phyloP scores from a whole-genome alignment of 306 rosid genomes.

The Mimosa bimucronata region DNA sequence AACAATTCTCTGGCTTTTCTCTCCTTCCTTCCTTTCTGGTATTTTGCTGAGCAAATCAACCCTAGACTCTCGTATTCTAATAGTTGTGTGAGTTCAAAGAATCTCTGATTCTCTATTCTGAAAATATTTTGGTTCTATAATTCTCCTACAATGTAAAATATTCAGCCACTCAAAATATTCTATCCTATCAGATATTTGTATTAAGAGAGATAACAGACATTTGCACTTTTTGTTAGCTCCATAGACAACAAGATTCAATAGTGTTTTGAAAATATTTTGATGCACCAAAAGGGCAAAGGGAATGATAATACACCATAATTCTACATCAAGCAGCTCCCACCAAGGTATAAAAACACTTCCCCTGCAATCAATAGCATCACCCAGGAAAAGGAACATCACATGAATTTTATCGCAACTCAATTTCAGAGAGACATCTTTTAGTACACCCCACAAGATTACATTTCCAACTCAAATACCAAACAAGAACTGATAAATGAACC shows the following conservation, averaged over 20 bases:
- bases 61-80: no score
- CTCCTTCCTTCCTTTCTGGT: no score
- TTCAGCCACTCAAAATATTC: neutral
- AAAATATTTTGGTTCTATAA: no score
- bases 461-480: conserved; percentile 4
- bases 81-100: no score
- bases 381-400: neutral
- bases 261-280: neutral
- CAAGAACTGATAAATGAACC: conserved; percentile 7
- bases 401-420: neutral
- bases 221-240: neutral
- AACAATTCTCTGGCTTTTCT: no score
- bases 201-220: conserved; percentile 2
- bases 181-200: neutral
- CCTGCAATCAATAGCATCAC: conserved; percentile 4
- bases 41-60: no score
- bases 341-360: neutral
- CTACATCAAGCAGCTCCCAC: conserved; percentile 25
- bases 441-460: neutral
- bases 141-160: neutral
- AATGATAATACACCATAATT: conserved; percentile 8
- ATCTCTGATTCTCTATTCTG: no score
- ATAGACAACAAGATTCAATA: conserved; percentile 7
- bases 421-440: no score
- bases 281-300: neutral